A percentile compares a stretch with the other conserved stretches of the same genome.
Evolutionary conservation across 768 basidiomycete species (phyloP).

Genomic region (Tricholoma hemisulphureum): DNA sequence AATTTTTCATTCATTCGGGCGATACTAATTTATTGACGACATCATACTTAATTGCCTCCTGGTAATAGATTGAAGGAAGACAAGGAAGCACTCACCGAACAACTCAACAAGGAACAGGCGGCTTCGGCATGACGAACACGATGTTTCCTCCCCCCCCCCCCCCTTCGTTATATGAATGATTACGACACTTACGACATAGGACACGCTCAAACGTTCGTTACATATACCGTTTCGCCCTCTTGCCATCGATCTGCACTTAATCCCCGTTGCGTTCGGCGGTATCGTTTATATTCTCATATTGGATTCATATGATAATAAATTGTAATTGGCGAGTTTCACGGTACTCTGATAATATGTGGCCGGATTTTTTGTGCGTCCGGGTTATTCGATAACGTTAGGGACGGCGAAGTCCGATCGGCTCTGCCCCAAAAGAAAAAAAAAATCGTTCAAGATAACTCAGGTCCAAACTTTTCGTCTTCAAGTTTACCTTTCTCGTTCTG

Average conservation of each 20-base stretch:
- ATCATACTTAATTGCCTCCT: slow-evolving; percentile 20
- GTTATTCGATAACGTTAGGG: not conserved
- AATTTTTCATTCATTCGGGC: slow-evolving; percentile 25
- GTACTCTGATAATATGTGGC: too few species aligned
- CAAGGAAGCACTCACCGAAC: slow-evolving; percentile 46
- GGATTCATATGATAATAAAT: not conserved
- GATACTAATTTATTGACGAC: slow-evolving; percentile 39
- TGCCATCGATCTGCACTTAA: slow-evolving; percentile 2
- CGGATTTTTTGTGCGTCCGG: too few species aligned
- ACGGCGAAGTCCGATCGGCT: slow-evolving; percentile 37
- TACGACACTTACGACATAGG: slow-evolving; percentile 3
- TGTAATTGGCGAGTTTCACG: too few species aligned
- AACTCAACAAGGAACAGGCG: slow-evolving; percentile 34
- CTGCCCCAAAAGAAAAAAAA: slow-evolving; percentile 21
- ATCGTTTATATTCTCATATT: slow-evolving; percentile 6
- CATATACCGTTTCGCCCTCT: not conserved
- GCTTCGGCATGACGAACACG: slow-evolving; percentile 19
- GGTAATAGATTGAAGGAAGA: slow-evolving; percentile 67
- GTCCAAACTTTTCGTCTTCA: slow-evolving; percentile 1
- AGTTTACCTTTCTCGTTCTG: slow-evolving; percentile 11
- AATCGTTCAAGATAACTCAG: slow-evolving; percentile 8
- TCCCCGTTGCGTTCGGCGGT: slow-evolving; percentile 1
- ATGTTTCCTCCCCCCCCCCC: slow-evolving; percentile 4
- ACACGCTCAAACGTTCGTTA: slow-evolving; percentile 2
- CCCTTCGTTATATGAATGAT: slow-evolving; percentile 9